Evolutionary conservation across 192 early-diverging fungal genomes (phyloP), one percentile per base, ranked within the genome.

Genomic region (Backusella australiensis): DNA sequence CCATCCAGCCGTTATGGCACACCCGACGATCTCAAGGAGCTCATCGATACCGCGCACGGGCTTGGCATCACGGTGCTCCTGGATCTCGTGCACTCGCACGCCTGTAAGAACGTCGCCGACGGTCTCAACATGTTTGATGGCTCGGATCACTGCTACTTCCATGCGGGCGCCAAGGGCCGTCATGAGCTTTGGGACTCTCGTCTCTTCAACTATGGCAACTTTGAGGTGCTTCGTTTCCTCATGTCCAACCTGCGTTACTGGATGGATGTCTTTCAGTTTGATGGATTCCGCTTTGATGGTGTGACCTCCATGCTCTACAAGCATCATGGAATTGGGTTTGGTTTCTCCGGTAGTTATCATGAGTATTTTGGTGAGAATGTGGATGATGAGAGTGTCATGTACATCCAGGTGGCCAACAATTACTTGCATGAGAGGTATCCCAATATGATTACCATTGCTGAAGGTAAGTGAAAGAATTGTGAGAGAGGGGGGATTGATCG

Each of bases 251-350:
- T 98, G 74, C 88, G 96, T 44, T 98, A 95, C 85, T 99, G 94
- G 93, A 85, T 99, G 79, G 90, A 93, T 42, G 91, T 93, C 79
- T 99, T 90, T 78, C 80, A 85, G n/a, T 96, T 99, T 79, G 97
- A 98, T 80, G 97, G 97, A 9, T 98, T 99, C 93, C 91, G 97
- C 44, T 99, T 99, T 75, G 97, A 99, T 85, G 97, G 96, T 65
- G 96, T 99, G 15, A 99, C 97, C 3, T 93, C 91, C 67, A 98
- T 99, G 94, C 88, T 99, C 71, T 99, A 99, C 81, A 83, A 82
- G 34, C 97, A 99, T 82, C 97, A 99, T 79, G 97, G 97, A n/a
- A 94, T 99, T 46, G 95, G 92, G 6, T 93, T 91, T 38, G 97
- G 94, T 0, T 99, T 99, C 83, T 92, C 91, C 67, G 97, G 97